phyloP scores from a whole-genome alignment of 1,284 basidiomycete species.

The Pseudozyma thailandica region DNA sequence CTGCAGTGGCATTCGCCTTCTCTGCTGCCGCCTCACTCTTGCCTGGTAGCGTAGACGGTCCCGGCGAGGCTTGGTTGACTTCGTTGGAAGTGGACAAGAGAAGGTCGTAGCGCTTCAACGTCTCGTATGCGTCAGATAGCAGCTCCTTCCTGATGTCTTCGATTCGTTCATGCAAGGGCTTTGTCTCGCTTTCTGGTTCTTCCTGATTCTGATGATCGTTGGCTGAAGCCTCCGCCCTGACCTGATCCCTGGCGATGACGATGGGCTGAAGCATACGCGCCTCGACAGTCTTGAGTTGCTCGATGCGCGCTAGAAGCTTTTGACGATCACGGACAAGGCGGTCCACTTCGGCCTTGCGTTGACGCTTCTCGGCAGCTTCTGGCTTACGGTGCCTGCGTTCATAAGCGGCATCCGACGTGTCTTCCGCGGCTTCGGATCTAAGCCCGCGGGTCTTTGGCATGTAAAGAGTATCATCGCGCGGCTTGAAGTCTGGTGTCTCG shows the following conservation, averaged over 20 bases:
- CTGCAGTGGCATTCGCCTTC: neutral
- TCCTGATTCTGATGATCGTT: conserved; percentile 1
- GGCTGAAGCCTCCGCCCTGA: conserved; percentile 13
- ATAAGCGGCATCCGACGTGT: conserved; percentile 86
- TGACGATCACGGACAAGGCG: conserved; percentile 89
- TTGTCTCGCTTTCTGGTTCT: neutral
- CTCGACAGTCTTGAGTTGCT: conserved; percentile 81
- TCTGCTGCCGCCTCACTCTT: conserved; percentile 6
- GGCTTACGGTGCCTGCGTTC: conserved; percentile 84
- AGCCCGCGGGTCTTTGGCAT: conserved; percentile 59
- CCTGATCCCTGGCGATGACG: conserved; percentile 49
- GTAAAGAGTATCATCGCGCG: conserved; percentile 49
- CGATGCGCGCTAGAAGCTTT: conserved; percentile 87
- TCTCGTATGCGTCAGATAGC: conserved; percentile 49
- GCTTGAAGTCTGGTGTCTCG: conserved; percentile 59
- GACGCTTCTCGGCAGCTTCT: conserved; percentile 84
- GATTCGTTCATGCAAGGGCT: conserved; percentile 28
- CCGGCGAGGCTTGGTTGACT: conserved; percentile 21
- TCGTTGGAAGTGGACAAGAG: conserved; percentile 31
- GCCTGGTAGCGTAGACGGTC: conserved; percentile 6
- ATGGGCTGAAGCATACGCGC: conserved; percentile 62
- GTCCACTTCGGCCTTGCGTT: conserved; percentile 85
- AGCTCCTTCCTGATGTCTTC: conserved; percentile 53
- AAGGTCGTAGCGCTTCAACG: conserved; percentile 52
- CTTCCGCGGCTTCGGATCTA: conserved; percentile 69